Conservation (phyloP, 192 early-diverging fungal species). For the Linnemannia exigua region DNA sequence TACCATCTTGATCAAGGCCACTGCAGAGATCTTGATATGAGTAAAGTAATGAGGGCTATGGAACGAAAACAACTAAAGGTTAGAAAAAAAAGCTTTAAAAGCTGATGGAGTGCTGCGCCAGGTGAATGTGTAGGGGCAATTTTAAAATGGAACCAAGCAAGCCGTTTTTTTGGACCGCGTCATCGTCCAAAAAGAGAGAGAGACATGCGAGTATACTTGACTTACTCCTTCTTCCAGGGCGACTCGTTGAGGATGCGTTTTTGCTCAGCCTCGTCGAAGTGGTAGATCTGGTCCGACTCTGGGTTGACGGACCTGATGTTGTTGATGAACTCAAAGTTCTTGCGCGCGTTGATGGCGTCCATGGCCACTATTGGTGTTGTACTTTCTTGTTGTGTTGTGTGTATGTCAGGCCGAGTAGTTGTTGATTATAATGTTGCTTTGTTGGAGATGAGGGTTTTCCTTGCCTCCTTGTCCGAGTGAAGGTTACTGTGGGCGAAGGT, state of each 20-base stretch:
- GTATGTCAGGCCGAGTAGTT: not conserved
- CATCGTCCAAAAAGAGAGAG: not conserved
- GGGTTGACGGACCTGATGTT: conserved; percentile 79
- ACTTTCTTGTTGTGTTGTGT: not conserved
- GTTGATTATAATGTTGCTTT: not conserved
- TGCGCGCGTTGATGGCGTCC: conserved; percentile 65
- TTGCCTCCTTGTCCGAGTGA: not conserved
- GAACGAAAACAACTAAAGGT: not conserved
- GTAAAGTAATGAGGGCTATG: conserved; percentile 87
- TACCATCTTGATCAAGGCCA: conserved; percentile 99
- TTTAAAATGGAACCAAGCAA: too few relatives aligned
- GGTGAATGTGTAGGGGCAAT: not conserved
- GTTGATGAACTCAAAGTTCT: conserved; percentile 80
- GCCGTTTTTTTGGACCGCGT: not conserved
- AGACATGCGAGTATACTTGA: not conserved
- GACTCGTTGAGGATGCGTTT: conserved; percentile 70
- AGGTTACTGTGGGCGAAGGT: not conserved
- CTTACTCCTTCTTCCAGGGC: conserved; percentile 90
- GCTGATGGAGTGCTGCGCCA: conserved; percentile 2
- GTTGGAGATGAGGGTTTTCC: not conserved
- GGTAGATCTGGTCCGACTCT: conserved; percentile 83
- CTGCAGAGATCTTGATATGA: conserved; percentile 92
- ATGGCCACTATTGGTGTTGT: conserved; percentile 19
- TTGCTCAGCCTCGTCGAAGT: conserved; percentile 81
- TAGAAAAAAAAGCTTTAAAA: not conserved